Base-by-base conservation (phyloP, 257 asterid species). In the Rehmannia glutinosa region DNA sequence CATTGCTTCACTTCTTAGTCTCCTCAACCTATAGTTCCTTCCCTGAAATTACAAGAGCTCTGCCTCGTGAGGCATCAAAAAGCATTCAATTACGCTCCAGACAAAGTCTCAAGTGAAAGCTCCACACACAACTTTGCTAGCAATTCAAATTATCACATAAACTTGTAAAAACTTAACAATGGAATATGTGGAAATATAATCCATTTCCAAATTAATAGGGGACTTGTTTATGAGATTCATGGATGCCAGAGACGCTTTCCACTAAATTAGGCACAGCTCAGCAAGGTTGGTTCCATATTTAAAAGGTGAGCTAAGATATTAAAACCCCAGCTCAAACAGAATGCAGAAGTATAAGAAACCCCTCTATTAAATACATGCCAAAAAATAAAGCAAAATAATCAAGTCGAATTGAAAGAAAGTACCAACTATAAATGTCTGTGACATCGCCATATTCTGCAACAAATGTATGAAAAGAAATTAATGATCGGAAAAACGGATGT, bases 351-450 rank as follows among this genome's bases (percentile, higher is more conserved):
- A 19, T 32, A 67, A 45, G 33, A 66, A n/a, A 58, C 66, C 35
- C 17, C 30, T 45, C 58, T 53, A 35, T 43, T 30, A 15, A 19
- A 39, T 41, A 43, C 6, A 42, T 46, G 46, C 32, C 10, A 19
- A 35, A 50, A 32, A 58, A 30, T 45, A 56, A 41, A 57, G 49
- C 55, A 56, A 6, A 35, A 52, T 30, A 51, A 59, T 35, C 57
- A 21, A 71, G 57, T 60, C 57, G 71, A 59, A 47, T 57, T 38
- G 5, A 69, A 66, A 56, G 64, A 38, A 64, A 65, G 58, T 90
- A 93, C 99, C 99, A 93, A 87, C 86, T 93, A 81, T 93, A 93
- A 33, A 93, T 87, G 79, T 90, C 80, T 13, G 99, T 90, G 77
- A 90, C 76, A 64, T 85, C 94, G 68, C 99, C 99, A 72, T 88